phyloP scores from a whole-genome alignment of 2,329 filamentous ascomycete genomes.

The Neodidymelliopsis sp. region DNA sequence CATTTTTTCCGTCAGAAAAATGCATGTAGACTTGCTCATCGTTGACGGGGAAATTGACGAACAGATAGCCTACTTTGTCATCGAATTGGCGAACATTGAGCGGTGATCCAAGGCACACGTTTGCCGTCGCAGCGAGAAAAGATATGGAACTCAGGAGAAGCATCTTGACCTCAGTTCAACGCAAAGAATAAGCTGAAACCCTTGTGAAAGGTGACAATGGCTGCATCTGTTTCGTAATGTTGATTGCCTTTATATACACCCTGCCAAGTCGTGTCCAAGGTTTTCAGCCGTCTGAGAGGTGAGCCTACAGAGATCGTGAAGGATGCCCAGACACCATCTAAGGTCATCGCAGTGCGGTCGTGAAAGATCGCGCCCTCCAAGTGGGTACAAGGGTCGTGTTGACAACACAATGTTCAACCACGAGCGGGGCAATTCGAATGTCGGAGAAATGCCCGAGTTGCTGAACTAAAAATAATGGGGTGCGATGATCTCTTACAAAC shows the following conservation, averaged over 20 bases:
- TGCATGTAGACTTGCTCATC: slow-evolving; percentile 20
- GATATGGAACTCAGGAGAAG: background rate
- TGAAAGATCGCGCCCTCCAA: background rate
- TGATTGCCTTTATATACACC: too few relatives aligned
- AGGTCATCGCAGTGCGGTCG: slow-evolving; percentile 4
- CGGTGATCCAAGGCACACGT: background rate
- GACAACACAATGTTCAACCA: slow-evolving; percentile 4
- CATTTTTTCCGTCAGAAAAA: slow-evolving; percentile 11
- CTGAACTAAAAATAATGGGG: background rate
- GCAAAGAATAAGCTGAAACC: too few relatives aligned
- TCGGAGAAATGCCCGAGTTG: slow-evolving; percentile 13
- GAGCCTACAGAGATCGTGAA: too few relatives aligned
- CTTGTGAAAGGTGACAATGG: too few relatives aligned
- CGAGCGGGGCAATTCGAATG: slow-evolving; percentile 2
- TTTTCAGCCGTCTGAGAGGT: too few relatives aligned
- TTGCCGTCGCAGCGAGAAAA: background rate
- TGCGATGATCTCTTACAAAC: background rate
- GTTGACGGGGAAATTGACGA: slow-evolving; percentile 11
- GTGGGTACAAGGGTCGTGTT: too few relatives aligned
- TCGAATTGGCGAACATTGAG: slow-evolving; percentile 7
- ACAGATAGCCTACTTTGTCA: slow-evolving; percentile 13
- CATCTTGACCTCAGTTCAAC: too few relatives aligned
- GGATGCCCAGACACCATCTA: slow-evolving; percentile 1
- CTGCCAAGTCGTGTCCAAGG: too few relatives aligned
- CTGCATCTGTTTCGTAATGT: too few relatives aligned